A percentile compares a stretch with the other conserved stretches of the same genome.
Evolutionary conservation across 176 grass and related monocot species (phyloP).

Genomic region (Echinochloa phyllopogon): DNA sequence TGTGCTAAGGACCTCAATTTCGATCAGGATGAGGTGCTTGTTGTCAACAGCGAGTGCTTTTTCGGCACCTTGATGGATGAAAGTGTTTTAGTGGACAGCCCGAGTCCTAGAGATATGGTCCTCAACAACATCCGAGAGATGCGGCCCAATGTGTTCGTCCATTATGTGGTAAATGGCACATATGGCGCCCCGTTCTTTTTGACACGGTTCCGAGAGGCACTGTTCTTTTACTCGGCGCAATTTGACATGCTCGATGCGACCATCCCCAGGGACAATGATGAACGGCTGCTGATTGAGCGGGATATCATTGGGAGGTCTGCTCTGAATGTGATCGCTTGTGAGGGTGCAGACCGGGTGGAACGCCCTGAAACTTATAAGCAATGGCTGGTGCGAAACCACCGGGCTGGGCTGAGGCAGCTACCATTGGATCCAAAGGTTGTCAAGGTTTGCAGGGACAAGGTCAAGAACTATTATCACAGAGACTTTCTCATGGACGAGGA

Average conservation of each 20-base stretch:
- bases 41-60: neutral
- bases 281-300: neutral
- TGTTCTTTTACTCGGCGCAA: neutral
- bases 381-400: constrained; percentile 1
- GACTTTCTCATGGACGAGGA: neutral
- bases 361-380: constrained; percentile 27
- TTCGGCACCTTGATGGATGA: constrained; percentile 7
- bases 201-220: constrained; percentile 22
- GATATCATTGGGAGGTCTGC: neutral
- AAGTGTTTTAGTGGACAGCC: neutral
- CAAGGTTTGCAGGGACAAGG: neutral
- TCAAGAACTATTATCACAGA: neutral
- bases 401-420: constrained; percentile 12
- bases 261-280: neutral
- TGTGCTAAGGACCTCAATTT: constrained; percentile 23
- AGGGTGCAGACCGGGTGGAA: constrained; percentile 19
- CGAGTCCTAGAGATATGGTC: constrained; percentile 24
- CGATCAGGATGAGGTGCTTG: constrained; percentile 28
- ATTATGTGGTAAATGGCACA: constrained; percentile 17
- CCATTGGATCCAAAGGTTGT: neutral
- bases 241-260: neutral
- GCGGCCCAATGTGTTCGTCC: constrained; percentile 46
- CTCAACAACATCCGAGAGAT: constrained; percentile 32
- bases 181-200: neutral
- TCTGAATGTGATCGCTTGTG: constrained; percentile 25